phyloP scores from a whole-genome alignment of 1,284 basidiomycete genomes.

The Testicularia cyperi region DNA sequence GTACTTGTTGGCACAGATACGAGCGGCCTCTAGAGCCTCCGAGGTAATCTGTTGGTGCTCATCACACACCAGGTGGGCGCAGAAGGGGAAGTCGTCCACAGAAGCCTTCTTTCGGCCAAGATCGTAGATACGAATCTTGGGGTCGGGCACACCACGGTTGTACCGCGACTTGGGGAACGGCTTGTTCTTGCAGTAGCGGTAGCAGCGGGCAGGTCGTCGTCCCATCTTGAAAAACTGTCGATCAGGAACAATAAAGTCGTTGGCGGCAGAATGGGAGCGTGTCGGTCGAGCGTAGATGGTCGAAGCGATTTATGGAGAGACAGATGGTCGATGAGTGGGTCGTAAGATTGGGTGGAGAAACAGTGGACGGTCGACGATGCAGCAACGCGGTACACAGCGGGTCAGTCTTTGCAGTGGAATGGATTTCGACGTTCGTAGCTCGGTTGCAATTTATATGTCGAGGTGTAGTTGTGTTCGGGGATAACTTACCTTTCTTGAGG shows the following conservation, averaged over 20 bases:
- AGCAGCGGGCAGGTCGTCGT: constrained; percentile 56
- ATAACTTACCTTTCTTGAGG: constrained; percentile 46
- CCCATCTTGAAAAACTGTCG: constrained; percentile 56
- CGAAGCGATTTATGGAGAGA: background rate
- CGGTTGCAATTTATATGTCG: too few species aligned
- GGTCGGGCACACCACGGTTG: constrained; percentile 75
- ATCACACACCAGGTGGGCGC: constrained; percentile 89
- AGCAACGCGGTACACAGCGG: too few species aligned
- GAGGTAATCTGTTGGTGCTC: constrained; percentile 97
- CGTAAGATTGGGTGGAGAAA: too few species aligned
- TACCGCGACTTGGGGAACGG: constrained; percentile 66
- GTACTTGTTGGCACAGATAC: constrained; percentile 99
- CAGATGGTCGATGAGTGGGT: background rate
- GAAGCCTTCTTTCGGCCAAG: constrained; percentile 90
- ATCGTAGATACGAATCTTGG: constrained; percentile 66
- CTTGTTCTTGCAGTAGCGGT: constrained; percentile 61
- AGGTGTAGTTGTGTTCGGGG: too few species aligned
- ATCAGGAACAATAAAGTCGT: too few species aligned
- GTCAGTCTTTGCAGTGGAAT: background rate
- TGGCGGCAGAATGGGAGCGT: too few species aligned
- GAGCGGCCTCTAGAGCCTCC: constrained; percentile 95
- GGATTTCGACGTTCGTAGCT: too few species aligned
- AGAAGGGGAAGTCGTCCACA: constrained; percentile 83
- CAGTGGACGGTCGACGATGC: too few species aligned
- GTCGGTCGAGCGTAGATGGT: background rate